These are phyloP conservation scores for Pseudocercospora ulei DNA, from an alignment of 2,329 filamentous ascomycete species.

Conservation along the genomic window DNA sequence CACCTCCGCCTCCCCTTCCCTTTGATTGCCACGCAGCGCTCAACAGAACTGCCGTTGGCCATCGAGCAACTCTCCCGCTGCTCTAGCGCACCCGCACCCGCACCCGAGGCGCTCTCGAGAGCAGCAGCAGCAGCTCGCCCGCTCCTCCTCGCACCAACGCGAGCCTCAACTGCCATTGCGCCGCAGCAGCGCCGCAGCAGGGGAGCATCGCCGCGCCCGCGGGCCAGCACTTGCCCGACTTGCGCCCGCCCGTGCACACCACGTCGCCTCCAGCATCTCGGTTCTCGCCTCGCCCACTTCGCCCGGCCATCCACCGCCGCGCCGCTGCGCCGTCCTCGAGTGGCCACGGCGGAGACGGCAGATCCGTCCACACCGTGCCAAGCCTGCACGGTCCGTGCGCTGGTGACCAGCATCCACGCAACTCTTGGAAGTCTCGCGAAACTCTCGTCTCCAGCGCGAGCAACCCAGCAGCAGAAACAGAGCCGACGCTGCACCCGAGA, in stretches of 20 bases:
- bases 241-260: slow-evolving; percentile 15
- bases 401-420: slow-evolving; percentile 14
- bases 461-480: slow-evolving; percentile 10
- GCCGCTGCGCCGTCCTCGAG: slow-evolving; percentile 13
- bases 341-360: slow-evolving; percentile 16
- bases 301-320: slow-evolving; percentile 17
- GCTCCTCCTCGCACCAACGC: no score
- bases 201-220: background rate
- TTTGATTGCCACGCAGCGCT: slow-evolving; percentile 5
- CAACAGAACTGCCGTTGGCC: slow-evolving; percentile 15
- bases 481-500: slow-evolving; percentile 19
- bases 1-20: slow-evolving; percentile 1
- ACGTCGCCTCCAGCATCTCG: slow-evolving; percentile 10
- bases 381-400: slow-evolving; percentile 16
- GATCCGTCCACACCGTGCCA: slow-evolving; percentile 16
- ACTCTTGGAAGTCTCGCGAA: slow-evolving; percentile 11
- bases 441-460: slow-evolving; percentile 15
- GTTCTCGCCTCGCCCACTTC: slow-evolving; percentile 15
- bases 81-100: slow-evolving; percentile 13
- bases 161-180: slow-evolving; percentile 5
- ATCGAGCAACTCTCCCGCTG: slow-evolving; percentile 7
- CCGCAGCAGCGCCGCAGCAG: background rate
- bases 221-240: slow-evolving; percentile 6
- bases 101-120: slow-evolving; percentile 11
- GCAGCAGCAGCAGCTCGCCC: background rate